These are phyloP conservation scores for Coriaria nepalensis DNA, from an alignment of 306 rosid species.

Conservation along the genomic window DNA sequence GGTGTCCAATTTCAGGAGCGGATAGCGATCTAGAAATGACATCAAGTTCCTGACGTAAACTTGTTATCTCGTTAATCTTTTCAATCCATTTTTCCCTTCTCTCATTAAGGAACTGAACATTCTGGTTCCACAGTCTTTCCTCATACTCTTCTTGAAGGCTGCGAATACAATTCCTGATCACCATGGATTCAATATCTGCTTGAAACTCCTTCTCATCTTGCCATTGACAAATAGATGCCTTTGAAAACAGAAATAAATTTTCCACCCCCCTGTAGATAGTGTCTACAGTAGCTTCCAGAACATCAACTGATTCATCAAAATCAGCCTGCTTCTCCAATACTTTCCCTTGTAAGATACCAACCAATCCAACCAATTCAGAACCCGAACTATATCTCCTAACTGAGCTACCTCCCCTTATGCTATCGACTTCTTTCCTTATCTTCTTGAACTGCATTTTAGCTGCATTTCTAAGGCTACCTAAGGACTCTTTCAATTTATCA, in stretches of 20 bases:
- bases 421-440: conserved; percentile 52
- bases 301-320: conserved; percentile 34
- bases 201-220: conserved; percentile 53
- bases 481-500: conserved; percentile 20
- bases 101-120: conserved; percentile 17
- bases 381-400: conserved; percentile 33
- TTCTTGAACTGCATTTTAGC: conserved; percentile 35
- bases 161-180: conserved; percentile 36
- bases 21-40: conserved; percentile 35
- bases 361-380: conserved; percentile 49
- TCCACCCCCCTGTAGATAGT: conserved; percentile 24
- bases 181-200: conserved; percentile 54
- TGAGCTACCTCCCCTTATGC: conserved; percentile 30
- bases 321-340: conserved; percentile 39
- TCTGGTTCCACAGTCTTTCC: conserved; percentile 28
- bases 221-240: conserved; percentile 41
- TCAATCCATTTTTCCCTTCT: conserved; percentile 26
- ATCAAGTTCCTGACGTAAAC: conserved; percentile 55
- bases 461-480: conserved; percentile 28
- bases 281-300: conserved; percentile 30
- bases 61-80: conserved; percentile 45
- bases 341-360: conserved; percentile 48
- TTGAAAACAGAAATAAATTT: conserved; percentile 26
- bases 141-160: conserved; percentile 39
- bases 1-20: conserved; percentile 43